Percentiles rank a stretch among this genome's conserved stretches.
Evolutionary conservation across 148 eudicot species (phyloP).

Genomic region (Talinum fruticosum): DNA sequence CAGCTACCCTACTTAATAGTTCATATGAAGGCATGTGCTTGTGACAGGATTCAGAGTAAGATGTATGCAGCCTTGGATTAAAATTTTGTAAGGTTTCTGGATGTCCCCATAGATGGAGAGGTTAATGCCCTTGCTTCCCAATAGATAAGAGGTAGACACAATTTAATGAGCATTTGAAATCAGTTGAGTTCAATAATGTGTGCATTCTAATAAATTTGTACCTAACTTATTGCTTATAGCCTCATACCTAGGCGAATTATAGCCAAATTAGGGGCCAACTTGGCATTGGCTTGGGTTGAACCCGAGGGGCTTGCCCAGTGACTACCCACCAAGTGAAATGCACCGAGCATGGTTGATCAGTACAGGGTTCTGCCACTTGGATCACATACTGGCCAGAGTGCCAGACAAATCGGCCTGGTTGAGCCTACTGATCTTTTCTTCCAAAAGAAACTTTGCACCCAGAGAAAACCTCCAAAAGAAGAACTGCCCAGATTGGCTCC

Average conservation of each 20-base stretch:
- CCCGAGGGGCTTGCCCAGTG: too few species aligned
- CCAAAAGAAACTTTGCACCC: too few species aligned
- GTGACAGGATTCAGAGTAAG: background rate
- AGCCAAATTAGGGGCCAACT: background rate
- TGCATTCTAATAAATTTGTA: too few species aligned
- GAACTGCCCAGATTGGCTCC: too few species aligned
- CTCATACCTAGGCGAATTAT: background rate
- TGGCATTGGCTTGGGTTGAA: too few species aligned
- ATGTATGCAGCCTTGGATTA: background rate
- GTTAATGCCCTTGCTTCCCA: background rate
- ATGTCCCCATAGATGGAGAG: background rate
- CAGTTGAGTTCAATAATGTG: background rate
- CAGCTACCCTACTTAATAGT: background rate
- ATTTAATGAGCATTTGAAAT: background rate
- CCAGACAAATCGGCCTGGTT: too few species aligned
- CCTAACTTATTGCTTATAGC: background rate
- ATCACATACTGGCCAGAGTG: too few species aligned
- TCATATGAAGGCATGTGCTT: background rate
- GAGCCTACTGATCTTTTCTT: too few species aligned
- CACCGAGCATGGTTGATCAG: too few species aligned
- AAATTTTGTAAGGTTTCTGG: background rate
- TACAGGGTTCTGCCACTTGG: too few species aligned
- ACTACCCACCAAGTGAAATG: too few species aligned
- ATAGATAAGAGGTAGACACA: background rate
- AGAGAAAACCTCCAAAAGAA: too few species aligned